Evolutionary conservation across 1,139 yeast species (phyloP), one percentile per base, ranked within the genome.

Genomic region (Schizosaccharomyces versatilis): DNA sequence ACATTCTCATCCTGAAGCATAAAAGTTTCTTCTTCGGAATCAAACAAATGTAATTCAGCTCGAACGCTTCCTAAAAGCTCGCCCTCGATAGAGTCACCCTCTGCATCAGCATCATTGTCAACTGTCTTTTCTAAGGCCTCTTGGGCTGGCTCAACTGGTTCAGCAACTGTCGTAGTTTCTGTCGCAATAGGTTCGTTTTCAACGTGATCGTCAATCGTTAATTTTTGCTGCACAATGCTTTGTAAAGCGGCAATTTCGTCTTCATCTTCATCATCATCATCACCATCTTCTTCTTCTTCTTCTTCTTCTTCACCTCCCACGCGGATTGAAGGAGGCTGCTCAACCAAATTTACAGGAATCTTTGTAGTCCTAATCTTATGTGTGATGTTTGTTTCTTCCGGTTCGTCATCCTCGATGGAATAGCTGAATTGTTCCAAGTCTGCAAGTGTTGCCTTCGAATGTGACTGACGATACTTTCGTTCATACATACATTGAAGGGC

Each of bases 401-500:
- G 12, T 7, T 51, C 51, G 12, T 10, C 7, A 12, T 10, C 12
- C 10, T 12, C 10, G 3, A 19, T 39, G 10, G 47, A 54, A 10
- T 53, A 54, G 32, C 55, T 54, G 61, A 83, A 81, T 61, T 81
- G 85, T 48, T 71, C 69, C 57, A 83, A 69, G 54, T 79, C 79
- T 1, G 67, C 64, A 10, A 67, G 68, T 2, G 72, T 65, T 8
- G 76, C 75, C 12, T 71, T 72, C 2, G 65, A 64, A n/a, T 81
- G 74, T 3, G 79, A 69, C 59, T 68, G 73, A 60, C 73, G 77
- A 65, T 81, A 83, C 63, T 82, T 84, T 61, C 79, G 75, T 66
- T 86, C 95, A 64, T 76, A 88, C 60, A 81, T 77, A 63, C 95
- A 84, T 58, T 75, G 75, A 63, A 77, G 75, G 12, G 85, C 72